Conservation (phyloP, 2,329 filamentous ascomycete genomes). For the Purpureocillium lavendulum region DNA sequence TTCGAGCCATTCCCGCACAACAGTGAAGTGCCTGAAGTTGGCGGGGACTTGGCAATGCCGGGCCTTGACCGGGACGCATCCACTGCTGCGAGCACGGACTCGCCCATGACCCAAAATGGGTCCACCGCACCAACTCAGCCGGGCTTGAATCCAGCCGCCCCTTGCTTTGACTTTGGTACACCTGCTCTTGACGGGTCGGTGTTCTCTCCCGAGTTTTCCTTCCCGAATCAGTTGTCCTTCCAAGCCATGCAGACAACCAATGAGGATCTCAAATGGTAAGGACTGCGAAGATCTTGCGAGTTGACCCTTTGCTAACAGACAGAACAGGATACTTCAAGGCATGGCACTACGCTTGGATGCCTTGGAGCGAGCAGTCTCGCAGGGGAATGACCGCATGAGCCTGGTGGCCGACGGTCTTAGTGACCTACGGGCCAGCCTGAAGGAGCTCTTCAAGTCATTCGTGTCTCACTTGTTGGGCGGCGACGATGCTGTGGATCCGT, state of each 20-base stretch:
- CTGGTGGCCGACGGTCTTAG: not conserved
- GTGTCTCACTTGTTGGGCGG: constrained; percentile 1
- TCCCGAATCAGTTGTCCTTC: not conserved
- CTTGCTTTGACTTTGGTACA: not conserved
- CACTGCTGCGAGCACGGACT: too few relatives aligned
- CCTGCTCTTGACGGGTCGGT: not conserved
- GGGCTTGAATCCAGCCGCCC: too few relatives aligned
- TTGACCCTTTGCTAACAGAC: not conserved
- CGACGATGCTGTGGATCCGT: not conserved
- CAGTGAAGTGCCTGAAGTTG: too few relatives aligned
- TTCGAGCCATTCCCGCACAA: too few relatives aligned
- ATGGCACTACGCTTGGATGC: not conserved
- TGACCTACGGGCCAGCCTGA: constrained; percentile 3
- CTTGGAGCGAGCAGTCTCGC: not conserved
- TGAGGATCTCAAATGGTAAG: constrained; percentile 1
- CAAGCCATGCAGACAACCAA: not conserved
- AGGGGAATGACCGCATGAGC: not conserved
- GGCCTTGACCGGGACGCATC: too few relatives aligned
- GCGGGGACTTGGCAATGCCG: too few relatives aligned
- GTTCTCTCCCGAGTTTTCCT: not conserved
- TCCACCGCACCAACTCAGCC: too few relatives aligned
- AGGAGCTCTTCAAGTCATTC: constrained; percentile 3
- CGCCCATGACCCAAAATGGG: too few relatives aligned
- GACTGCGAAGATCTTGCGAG: not conserved
- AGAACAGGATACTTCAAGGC: not conserved